Evolutionary conservation across 2,329 filamentous ascomycete species (phyloP), one percentile per base, ranked within the genome.

Genomic region (Diaporthe eres): DNA sequence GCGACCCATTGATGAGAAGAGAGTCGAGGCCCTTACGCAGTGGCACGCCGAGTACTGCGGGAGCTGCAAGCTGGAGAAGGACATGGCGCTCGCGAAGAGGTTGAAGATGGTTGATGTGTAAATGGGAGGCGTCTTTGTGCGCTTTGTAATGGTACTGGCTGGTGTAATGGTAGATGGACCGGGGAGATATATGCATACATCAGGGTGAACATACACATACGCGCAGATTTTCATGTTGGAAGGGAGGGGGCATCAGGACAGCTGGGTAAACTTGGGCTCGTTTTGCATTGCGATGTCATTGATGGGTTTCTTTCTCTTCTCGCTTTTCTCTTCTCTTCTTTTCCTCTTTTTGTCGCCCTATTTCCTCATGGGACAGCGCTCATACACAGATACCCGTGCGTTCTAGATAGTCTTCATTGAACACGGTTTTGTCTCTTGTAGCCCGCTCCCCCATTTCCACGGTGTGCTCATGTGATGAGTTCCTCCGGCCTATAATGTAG

Each of bases 21-120:
- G 82, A 76, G 81, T 82, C 76, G 82, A 84, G 76, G 82, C 80
- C 57, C 79, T 91, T 75, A 82, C 83, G 78, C 80, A 82, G 67
- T 92, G 90, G 90, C 85, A 89, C 75, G 83, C 86, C 4, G 85
- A 85, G 76, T 90, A 92, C 78, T 92, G 90, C 74, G 87, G 89
- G 42, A 91, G 90, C 81, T 92, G 90, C 78, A 84, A 82, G 77
- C 82, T 81, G 15, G 90, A 92, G 79, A 84, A 83, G 76, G 80
- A 81, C 28, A 47, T 44, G 17, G 31, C 76, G 5, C 67, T 84
- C 61, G 81, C 83, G 77, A 79, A 76, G 75, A 81, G 82, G 78
- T 81, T 81, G 76, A 81, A 78, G 70, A 76, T 82, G 75, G 80
- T 78, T 9, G 77, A 74, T 44, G 70, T 65, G 51, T 81, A 72